Conservation (phyloP, 2,329 filamentous ascomycete genomes). For the Trichoderma koningii region DNA sequence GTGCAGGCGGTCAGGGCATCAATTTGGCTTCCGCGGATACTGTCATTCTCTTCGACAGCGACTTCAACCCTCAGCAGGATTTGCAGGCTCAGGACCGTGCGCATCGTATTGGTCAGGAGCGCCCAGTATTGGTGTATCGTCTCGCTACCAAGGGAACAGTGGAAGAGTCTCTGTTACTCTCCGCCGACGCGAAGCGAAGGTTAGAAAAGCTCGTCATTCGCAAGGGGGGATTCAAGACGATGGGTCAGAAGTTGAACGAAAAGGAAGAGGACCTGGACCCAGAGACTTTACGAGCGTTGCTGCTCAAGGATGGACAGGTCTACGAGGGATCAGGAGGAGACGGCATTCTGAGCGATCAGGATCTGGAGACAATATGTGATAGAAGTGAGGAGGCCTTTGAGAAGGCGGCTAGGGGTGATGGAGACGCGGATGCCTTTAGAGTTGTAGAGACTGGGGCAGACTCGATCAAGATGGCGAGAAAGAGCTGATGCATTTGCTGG, state of each 20-base stretch:
- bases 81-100: constrained; percentile 94
- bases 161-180: constrained; percentile 82
- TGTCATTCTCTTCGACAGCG: constrained; percentile 82
- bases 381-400: constrained; percentile 65
- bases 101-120: constrained; percentile 90
- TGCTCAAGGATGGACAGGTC: constrained; percentile 72
- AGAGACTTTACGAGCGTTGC: constrained; percentile 61
- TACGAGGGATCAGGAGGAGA: constrained; percentile 61
- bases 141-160: constrained; percentile 92
- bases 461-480: constrained; percentile 49
- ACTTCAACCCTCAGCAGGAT: constrained; percentile 97
- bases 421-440: constrained; percentile 69
- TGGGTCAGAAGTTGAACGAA: constrained; percentile 61
- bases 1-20: constrained; percentile 93
- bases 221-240: constrained; percentile 79
- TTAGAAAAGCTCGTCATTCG: constrained; percentile 95
- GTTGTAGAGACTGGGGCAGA: constrained; percentile 75
- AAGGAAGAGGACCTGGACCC: constrained; percentile 58
- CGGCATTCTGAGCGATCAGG: constrained; percentile 71
- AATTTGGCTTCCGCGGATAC: constrained; percentile 91
- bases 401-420: constrained; percentile 75
- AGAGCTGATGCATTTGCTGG: constrained; percentile 18
- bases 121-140: constrained; percentile 89
- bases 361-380: constrained; percentile 79
- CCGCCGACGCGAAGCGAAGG: constrained; percentile 86